phyloP scores from a whole-genome alignment of 257 asterid genomes.

The Nyctanthes arbortristis region DNA sequence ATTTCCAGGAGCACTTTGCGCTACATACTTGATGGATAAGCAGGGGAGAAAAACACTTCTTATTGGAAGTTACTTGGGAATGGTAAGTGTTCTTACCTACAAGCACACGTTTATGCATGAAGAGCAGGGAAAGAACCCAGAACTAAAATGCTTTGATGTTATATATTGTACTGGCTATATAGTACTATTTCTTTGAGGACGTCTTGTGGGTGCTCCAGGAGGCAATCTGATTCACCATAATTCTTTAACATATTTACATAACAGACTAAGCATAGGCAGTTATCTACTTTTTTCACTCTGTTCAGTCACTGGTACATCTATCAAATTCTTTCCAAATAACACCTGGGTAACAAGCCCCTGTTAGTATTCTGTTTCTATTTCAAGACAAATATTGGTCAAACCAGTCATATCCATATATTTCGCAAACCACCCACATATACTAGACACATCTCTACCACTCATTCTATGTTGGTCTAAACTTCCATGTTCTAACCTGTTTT shows the following conservation, averaged over 20 bases:
- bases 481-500: not conserved
- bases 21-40: conserved; percentile 79
- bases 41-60: conserved; percentile 78
- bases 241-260: not conserved
- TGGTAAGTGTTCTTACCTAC: conserved; percentile 53
- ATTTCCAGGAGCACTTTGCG: conserved; percentile 69
- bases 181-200: not conserved
- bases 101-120: not conserved
- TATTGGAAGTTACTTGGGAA: conserved; percentile 80
- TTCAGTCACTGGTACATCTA: not conserved
- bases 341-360: no score
- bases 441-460: no score
- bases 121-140: not conserved
- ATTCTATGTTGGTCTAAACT: not conserved
- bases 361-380: no score
- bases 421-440: no score
- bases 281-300: not conserved
- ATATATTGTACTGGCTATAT: not conserved
- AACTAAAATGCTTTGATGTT: not conserved
- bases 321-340: not conserved
- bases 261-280: not conserved
- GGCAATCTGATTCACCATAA: not conserved
- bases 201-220: not conserved
- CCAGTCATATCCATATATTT: no score
- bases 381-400: no score